Evolutionary conservation across 495 filamentous ascomycete species (phyloP), one percentile per base, ranked within the genome.

Genomic region (Cudoniella acicularis): DNA sequence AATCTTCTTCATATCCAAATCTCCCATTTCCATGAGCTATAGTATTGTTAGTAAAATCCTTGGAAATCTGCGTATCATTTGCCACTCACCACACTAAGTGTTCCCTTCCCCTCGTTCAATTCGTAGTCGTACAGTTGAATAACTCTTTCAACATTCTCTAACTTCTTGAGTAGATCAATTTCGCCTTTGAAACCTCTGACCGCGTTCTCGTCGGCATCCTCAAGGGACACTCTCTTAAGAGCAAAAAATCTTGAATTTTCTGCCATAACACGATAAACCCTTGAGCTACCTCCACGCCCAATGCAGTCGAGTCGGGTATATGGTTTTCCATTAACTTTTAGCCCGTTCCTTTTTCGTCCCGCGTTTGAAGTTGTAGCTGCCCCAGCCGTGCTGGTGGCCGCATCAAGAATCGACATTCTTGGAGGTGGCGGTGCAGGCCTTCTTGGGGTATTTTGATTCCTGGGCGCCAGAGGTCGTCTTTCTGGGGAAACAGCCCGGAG

Each of bases 201-300:
- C 1, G 89, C 87, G 10, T 79, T 70, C 57, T 93, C 89, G 66
- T 96, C 92, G n/a, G 87, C 86, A 57, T 91, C 89, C 63, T 96
- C 90, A 16, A 98, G 79, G 2, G 92, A 90, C 3, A 98, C 94
- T 45, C 90, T 81, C 74, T 98, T 98, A 55, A 98, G 74, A 1
- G 94, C 94, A 66, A 96, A 91, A 68, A 94, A 89, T 72, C 92
- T 95, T 61, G 86, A 91, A 68, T 94, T 98, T 66, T 98, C 95
- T 0, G 94, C 93, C 81, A 96, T 95, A 6, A 98, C 94, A 43
- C 92, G 88, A 69, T 96, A 98, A 0, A 98, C 94, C 63, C 92
- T 88, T 26, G 89, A 89, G 59, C 90, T 96, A 21, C 94, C 94
- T 56, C 94, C 94, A 43, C 91, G 86, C 1, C 95, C 94, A 54